A percentile compares a stretch with the other conserved stretches of the same genome.
phyloP scores from a whole-genome alignment of 371 early-diverging fungal genomes.

The Furculomyces boomerangus region DNA sequence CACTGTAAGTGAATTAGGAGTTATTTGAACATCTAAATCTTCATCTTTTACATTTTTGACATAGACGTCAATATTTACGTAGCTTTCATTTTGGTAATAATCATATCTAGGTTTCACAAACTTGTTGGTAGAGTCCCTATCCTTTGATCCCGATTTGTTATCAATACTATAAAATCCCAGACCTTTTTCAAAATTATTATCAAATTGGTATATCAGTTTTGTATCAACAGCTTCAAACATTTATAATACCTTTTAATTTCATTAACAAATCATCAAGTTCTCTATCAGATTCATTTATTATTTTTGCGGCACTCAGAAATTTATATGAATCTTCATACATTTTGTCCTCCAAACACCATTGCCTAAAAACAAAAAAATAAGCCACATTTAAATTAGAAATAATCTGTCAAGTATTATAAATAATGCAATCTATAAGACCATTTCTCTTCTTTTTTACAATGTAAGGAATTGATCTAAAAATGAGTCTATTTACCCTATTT shows the following conservation, averaged over 20 bases:
- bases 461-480: too few relatives aligned
- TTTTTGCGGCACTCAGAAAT: not conserved
- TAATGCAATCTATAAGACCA: too few relatives aligned
- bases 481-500: not conserved
- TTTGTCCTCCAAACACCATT: not conserved
- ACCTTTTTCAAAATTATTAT: too few relatives aligned
- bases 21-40: slow-evolving; percentile 43
- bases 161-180: too few relatives aligned
- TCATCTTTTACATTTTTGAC: slow-evolving; percentile 64
- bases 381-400: too few relatives aligned
- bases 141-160: too few relatives aligned
- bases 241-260: not conserved
- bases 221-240: too few relatives aligned
- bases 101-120: slow-evolving; percentile 58
- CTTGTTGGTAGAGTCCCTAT: too few relatives aligned
- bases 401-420: too few relatives aligned
- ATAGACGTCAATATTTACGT: slow-evolving; percentile 72
- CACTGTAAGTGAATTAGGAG: slow-evolving; percentile 45
- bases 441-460: too few relatives aligned
- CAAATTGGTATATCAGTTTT: too few relatives aligned
- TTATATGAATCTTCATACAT: not conserved
- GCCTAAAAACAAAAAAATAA: not conserved
- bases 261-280: not conserved
- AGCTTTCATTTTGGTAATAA: slow-evolving; percentile 90
- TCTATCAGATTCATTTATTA: not conserved